phyloP scores from a whole-genome alignment of 129 eudicot genomes.

The Lonicera japonica region DNA sequence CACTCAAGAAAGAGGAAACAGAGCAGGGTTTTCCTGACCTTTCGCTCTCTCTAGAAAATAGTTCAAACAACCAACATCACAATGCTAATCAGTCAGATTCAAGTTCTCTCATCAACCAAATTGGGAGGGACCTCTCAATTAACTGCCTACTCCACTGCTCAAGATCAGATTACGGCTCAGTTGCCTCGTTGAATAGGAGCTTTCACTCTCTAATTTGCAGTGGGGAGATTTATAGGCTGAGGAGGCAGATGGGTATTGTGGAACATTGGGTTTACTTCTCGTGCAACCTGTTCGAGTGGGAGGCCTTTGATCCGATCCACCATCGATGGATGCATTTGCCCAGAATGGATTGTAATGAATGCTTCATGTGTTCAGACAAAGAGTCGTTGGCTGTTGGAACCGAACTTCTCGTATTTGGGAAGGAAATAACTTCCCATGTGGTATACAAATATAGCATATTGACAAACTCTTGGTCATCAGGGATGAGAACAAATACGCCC shows the following conservation, averaged over 20 bases:
- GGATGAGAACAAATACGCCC: constrained; percentile 45
- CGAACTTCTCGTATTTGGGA: constrained; percentile 70
- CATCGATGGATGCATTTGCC: constrained; percentile 69
- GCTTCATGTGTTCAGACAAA: constrained; percentile 73
- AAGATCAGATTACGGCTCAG: constrained; percentile 52
- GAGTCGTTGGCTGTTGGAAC: constrained; percentile 86
- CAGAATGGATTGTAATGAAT: constrained; percentile 50
- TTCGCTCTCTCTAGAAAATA: constrained; percentile 20
- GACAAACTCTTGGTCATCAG: constrained; percentile 66
- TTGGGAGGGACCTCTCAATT: constrained; percentile 52
- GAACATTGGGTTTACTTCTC: constrained; percentile 86
- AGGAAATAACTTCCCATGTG: constrained; percentile 48
- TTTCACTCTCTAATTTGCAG: constrained; percentile 44
- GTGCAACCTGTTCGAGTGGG: constrained; percentile 69
- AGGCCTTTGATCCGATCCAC: constrained; percentile 67
- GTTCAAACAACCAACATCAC: constrained; percentile 15
- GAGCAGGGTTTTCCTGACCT: constrained; percentile 7
- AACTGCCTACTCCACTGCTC: constrained; percentile 55
- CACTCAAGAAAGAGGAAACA: constrained; percentile 7
- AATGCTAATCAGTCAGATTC: constrained; percentile 32
- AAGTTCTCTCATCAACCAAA: constrained; percentile 41
- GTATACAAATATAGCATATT: constrained; percentile 61
- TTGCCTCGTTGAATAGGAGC: constrained; percentile 43
- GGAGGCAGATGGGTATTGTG: constrained; percentile 42
- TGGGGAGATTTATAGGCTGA: constrained; percentile 47